These are phyloP conservation scores for Pseudopediastrum boryanum DNA, from an alignment of 139 green algal species.

Conservation along the genomic window DNA sequence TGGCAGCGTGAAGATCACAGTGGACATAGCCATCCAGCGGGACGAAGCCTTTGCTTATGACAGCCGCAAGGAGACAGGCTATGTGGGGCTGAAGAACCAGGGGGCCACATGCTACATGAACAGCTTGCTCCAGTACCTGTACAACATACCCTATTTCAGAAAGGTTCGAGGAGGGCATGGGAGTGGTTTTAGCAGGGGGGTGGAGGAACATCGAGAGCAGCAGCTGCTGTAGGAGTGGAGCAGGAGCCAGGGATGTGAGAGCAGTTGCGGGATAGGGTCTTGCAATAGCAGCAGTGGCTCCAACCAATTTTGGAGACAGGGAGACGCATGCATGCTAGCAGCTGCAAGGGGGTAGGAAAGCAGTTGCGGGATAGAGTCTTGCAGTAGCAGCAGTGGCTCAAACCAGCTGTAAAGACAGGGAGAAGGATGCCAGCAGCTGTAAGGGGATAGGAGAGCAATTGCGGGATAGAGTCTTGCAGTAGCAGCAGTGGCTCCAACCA, in stretches of 20 bases:
- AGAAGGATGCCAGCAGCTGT: not conserved
- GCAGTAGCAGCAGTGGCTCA: too few relatives aligned
- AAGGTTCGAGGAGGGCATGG: constrained; percentile 54
- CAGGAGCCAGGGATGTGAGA: not conserved
- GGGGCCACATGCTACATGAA: constrained; percentile 99
- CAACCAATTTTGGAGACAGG: too few relatives aligned
- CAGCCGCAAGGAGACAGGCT: constrained; percentile 84
- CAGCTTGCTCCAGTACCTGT: constrained; percentile 96
- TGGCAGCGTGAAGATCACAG: constrained; percentile 66
- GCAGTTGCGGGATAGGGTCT: not conserved
- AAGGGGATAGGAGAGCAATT: not conserved
- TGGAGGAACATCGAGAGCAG: too few relatives aligned
- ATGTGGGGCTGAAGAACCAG: constrained; percentile 97
- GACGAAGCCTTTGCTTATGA: constrained; percentile 74
- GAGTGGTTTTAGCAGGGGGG: too few relatives aligned
- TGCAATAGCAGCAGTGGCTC: too few relatives aligned
- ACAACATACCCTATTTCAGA: constrained; percentile 91
- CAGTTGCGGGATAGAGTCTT: not conserved
- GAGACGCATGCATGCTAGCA: too few relatives aligned
- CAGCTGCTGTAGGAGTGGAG: too few relatives aligned
- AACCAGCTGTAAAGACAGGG: too few relatives aligned
- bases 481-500: too few relatives aligned
- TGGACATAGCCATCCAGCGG: constrained; percentile 49
- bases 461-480: not conserved
- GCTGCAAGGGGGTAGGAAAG: not conserved